Evolutionary conservation across 1,284 basidiomycete species (phyloP), one percentile per base, ranked within the genome.

Genomic region (Moniliophthora roreri): DNA sequence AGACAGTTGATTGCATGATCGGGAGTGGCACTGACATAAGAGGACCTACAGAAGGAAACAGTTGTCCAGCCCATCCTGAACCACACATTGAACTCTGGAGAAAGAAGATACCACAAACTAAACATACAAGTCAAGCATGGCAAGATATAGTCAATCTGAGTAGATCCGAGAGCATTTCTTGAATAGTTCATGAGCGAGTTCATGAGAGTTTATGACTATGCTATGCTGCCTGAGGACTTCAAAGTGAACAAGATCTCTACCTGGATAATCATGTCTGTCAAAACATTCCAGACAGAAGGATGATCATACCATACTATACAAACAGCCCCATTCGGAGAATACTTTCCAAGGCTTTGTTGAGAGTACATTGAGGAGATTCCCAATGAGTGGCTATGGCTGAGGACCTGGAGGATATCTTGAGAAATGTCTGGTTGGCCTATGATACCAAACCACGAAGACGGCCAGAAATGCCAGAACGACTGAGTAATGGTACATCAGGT

Each of bases 1-100:
- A 69, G 55, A 72, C 75, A 11, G 64, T 67, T 60, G 70, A 69
- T 21, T 72, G 75, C 56, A 70, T 69, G n/a, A 77, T 80, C 34
- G n/a, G n/a, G n/a, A n/a, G n/a, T 11, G 28, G 28, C 28, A 41
- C 2, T 23, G 6, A 13, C 9, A 32, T 13, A n/a, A 13, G 21
- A 13, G 16, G 9, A 15, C 44, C 11, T 18, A 46, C 44, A 23
- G 18, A 28, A 16, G 26, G 24, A 28, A 9, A 28, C 11, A 16
- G 24, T 15, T 4, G 18, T n/a, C 44, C 44, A 46, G 15, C 44
- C 44, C 4, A 26, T 10, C 11, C 26, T 46, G 7, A 32, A 11
- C 11, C 7, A 6, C 28, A 32, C 7, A 6, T 32, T 32, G 15
- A n/a, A 16, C 8, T 8, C 3, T n/a, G 24, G 28, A 6, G 4